phyloP scores from a whole-genome alignment of 768 basidiomycete species.

The Paxillus rubicundulus region DNA sequence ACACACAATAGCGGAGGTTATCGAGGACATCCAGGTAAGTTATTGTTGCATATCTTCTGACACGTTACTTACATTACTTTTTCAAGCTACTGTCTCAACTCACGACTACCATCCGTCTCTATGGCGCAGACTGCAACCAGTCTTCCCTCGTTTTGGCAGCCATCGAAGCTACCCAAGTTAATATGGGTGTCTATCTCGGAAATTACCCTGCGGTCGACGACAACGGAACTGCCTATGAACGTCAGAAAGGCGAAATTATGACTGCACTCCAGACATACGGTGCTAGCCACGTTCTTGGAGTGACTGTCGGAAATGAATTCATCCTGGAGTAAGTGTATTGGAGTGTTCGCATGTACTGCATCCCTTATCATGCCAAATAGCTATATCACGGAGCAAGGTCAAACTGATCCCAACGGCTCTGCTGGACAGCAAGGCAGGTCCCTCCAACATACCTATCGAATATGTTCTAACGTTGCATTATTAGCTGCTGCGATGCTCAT shows the following conservation, averaged over 20 bases:
- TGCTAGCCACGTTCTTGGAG: conserved; percentile 65
- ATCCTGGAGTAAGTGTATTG: conserved; percentile 62
- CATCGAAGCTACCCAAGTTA: conserved; percentile 84
- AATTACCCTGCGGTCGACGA: conserved; percentile 67
- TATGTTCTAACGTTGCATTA: background rate
- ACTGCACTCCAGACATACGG: conserved; percentile 76
- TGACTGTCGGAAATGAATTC: conserved; percentile 93
- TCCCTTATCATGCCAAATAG: conserved; percentile 35
- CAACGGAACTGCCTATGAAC: conserved; percentile 62
- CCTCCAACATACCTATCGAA: background rate
- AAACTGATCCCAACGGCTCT: conserved; percentile 52
- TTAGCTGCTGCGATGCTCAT: conserved; percentile 62
- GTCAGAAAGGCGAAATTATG: conserved; percentile 69
- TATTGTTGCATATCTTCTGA: background rate
- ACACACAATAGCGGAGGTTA: conserved; percentile 45
- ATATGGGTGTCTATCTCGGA: conserved; percentile 77
- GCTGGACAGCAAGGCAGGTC: conserved; percentile 45
- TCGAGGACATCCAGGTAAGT: conserved; percentile 68
- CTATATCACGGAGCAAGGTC: conserved; percentile 53
- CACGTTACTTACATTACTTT: conserved; percentile 8
- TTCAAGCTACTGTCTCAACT: conserved; percentile 78
- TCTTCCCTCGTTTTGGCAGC: conserved; percentile 82
- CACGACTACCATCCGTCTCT: conserved; percentile 76
- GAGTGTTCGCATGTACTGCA: background rate
- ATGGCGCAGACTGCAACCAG: conserved; percentile 87